A percentile compares a stretch with the other conserved stretches of the same genome.
phyloP scores from a whole-genome alignment of 2,329 filamentous ascomycete species.

The Fusarium oxysporum region DNA sequence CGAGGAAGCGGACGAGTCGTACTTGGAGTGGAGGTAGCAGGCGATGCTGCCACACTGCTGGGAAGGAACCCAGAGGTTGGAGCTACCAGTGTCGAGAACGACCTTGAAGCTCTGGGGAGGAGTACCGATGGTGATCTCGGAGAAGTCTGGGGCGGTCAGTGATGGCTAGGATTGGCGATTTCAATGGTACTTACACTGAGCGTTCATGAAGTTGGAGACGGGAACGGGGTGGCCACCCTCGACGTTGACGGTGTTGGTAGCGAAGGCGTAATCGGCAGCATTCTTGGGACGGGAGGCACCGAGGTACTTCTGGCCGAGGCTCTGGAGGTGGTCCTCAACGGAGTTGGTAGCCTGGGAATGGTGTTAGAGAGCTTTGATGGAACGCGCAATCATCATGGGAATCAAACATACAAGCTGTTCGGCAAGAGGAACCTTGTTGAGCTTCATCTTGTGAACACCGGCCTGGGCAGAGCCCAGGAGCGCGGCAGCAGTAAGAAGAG shows the following conservation, averaged over 20 bases:
- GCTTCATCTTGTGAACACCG: conserved; percentile 94
- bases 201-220: conserved; percentile 97
- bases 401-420: conserved; percentile 84
- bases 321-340: conserved; percentile 83
- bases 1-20: conserved; percentile 89
- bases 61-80: conserved; percentile 98
- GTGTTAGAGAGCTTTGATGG: conserved; percentile 21
- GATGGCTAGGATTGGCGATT: neutral
- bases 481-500: conserved; percentile 81
- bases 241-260: conserved; percentile 73
- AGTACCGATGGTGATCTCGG: conserved; percentile 91
- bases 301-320: conserved; percentile 96
- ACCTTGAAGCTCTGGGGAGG: conserved; percentile 98
- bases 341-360: conserved; percentile 75
- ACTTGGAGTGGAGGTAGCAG: conserved; percentile 97
- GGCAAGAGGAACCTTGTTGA: conserved; percentile 93
- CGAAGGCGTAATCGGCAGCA: conserved; percentile 83
- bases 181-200: conserved; percentile 80
- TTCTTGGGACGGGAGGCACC: conserved; percentile 72
- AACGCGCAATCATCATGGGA: neutral
- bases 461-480: conserved; percentile 86
- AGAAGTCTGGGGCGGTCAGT: conserved; percentile 78
- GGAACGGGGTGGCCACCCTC: conserved; percentile 83
- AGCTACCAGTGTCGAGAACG: conserved; percentile 97
- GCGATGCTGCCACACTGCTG: conserved; percentile 92